These are phyloP conservation scores for Botrytis elliptica DNA, from an alignment of 2,329 filamentous ascomycete genomes.

Conservation along the genomic window DNA sequence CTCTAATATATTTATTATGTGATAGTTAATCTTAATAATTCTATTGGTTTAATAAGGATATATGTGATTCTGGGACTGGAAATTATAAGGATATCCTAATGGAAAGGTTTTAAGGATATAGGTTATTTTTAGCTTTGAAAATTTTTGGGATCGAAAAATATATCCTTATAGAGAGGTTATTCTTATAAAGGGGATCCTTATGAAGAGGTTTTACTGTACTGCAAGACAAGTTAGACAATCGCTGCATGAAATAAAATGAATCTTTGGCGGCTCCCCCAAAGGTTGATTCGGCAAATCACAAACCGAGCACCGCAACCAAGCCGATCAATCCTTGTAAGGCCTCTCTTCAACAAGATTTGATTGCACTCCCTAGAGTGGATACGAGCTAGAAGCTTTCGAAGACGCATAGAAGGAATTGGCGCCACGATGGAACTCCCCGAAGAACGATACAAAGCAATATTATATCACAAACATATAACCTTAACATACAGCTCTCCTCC, in stretches of 20 bases:
- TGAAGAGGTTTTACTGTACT: no score
- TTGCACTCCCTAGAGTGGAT: slow-evolving; percentile 13
- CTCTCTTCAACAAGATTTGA: slow-evolving; percentile 5
- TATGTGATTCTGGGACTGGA: no score
- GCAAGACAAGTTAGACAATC: slow-evolving; percentile 5
- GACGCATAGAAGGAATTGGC: slow-evolving; percentile 21
- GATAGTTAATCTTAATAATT: no score
- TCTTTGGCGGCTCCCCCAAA: background rate
- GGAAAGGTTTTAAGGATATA: no score
- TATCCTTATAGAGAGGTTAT: no score
- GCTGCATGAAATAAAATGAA: slow-evolving; percentile 15
- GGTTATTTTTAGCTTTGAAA: no score
- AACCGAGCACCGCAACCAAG: background rate
- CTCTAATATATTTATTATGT: no score
- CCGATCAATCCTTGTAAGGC: background rate
- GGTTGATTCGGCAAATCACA: slow-evolving; percentile 7
- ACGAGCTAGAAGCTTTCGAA: slow-evolving; percentile 22
- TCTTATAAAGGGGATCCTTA: no score
- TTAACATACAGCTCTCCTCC: background rate
- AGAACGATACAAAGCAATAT: background rate
- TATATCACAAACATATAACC: background rate
- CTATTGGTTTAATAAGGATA: no score
- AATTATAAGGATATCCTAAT: no score
- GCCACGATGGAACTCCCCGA: slow-evolving; percentile 8
- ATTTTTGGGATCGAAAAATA: no score